A percentile compares a stretch with the other conserved stretches of the same genome.
These are phyloP conservation scores for Panus rudis DNA, from an alignment of 768 basidiomycete species.

Conservation along the genomic window DNA sequence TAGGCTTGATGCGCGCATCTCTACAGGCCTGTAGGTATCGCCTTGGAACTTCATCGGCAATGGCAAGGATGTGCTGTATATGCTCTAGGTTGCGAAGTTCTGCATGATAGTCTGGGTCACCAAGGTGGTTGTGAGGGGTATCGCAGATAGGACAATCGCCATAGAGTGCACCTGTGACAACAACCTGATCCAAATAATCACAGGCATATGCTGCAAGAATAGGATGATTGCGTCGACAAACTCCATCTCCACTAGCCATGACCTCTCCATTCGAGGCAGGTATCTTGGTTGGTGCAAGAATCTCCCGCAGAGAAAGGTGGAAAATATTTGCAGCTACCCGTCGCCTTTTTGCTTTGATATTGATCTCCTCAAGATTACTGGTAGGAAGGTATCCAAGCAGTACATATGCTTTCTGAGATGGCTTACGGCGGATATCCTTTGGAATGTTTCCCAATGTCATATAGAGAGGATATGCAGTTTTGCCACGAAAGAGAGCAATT, in stretches of 20 bases:
- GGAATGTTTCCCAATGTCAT: conserved; percentile 23
- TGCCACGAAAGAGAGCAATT: conserved; percentile 16
- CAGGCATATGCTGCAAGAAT: conserved; percentile 15
- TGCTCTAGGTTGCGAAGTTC: background rate
- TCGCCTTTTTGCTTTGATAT: conserved; percentile 12
- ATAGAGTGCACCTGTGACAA: conserved; percentile 14
- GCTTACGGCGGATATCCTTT: conserved; percentile 18
- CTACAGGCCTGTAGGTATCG: conserved; percentile 7
- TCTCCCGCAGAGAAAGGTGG: conserved; percentile 14
- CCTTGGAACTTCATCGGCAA: background rate
- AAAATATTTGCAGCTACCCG: conserved; percentile 17
- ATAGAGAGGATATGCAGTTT: conserved; percentile 20
- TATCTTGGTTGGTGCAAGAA: conserved; percentile 9
- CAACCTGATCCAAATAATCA: conserved; percentile 21
- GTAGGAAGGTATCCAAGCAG: conserved; percentile 22
- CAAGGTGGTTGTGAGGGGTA: conserved; percentile 5
- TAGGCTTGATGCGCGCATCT: conserved; percentile 14
- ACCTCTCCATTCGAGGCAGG: conserved; percentile 9
- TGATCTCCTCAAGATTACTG: conserved; percentile 11
- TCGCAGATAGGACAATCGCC: conserved; percentile 18
- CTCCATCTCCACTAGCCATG: conserved; percentile 17
- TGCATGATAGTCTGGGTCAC: background rate
- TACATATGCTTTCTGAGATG: conserved; percentile 16
- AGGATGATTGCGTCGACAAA: conserved; percentile 15
- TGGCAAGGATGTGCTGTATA: conserved; percentile 5